A percentile compares a stretch with the other conserved stretches of the same genome.
Conservation (phyloP, 192 early-diverging fungal genomes). For the Coemansia sp. region DNA sequence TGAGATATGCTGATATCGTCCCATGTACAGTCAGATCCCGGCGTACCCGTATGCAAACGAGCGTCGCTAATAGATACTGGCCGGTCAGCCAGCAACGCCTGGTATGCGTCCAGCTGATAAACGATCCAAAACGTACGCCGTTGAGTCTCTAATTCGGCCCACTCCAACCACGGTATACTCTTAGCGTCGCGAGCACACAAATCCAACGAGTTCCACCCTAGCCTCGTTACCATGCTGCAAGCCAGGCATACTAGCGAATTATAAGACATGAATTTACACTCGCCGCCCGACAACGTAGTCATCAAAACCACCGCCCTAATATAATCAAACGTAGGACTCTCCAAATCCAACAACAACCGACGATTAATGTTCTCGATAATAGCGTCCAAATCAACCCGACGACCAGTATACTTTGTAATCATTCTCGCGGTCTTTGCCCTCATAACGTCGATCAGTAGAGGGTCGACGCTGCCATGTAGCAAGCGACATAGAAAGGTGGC, state of each 20-base stretch:
- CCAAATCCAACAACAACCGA: constrained; percentile 32
- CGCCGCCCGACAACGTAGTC: constrained; percentile 32
- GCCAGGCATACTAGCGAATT: constrained; percentile 48
- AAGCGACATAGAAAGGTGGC: constrained; percentile 43
- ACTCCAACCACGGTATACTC: constrained; percentile 27
- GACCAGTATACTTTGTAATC: constrained; percentile 27
- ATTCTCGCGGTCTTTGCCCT: constrained; percentile 35
- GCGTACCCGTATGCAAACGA: constrained; percentile 30
- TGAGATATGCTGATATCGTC: constrained; percentile 46
- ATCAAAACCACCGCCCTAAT: constrained; percentile 43
- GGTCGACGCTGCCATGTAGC: constrained; percentile 25
- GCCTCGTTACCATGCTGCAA: constrained; percentile 41
- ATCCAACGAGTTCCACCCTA: constrained; percentile 49
- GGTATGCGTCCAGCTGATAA: constrained; percentile 51
- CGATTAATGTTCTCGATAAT: constrained; percentile 24
- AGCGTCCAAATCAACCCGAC: constrained; percentile 17
- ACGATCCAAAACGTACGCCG: constrained; percentile 50
- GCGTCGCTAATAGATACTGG: constrained; percentile 37
- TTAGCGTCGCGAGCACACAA: constrained; percentile 18
- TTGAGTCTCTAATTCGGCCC: constrained; percentile 41
- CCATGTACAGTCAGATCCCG: constrained; percentile 47
- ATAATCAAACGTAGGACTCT: constrained; percentile 40
- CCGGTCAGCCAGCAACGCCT: constrained; percentile 42
- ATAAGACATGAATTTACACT: constrained; percentile 43
- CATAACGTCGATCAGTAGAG: constrained; percentile 42